Evolutionary conservation across 2,329 filamentous ascomycete species (phyloP), one percentile per base, ranked within the genome.

Genomic region (Apiospora malaysiana): DNA sequence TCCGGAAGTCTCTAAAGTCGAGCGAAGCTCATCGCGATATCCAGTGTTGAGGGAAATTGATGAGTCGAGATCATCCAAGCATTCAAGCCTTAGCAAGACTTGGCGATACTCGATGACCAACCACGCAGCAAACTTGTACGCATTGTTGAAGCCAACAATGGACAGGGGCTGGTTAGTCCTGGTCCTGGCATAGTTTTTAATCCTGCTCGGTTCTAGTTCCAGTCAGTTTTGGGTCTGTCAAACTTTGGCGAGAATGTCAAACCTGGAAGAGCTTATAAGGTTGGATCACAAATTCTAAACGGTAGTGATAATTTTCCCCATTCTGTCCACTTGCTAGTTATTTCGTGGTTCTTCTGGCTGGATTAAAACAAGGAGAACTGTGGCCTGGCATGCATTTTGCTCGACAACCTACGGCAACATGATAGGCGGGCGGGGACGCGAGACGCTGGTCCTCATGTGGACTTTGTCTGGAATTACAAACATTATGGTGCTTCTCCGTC

Each of bases 381-480:
- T 23, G 12, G 47, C 23, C 23, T 0, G 16, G 16, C 23, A 12
- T 43, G 4, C 2, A 43, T 12, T 12, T 12, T 43, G 14, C 14
- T 7, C 14, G 42, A 43, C 42, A 27, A 10, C 23, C 10, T 27
- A 27, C 47, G 47, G 10, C 47, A 51, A 51, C 10, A 51, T 51
- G 47, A 51, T 51, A 27, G 47, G 23, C 14, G 47, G 47, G 47
- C 47, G 47, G 10, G 47, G 23, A 51, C 23, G 47, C 47, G 47
- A 27, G 8, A 51, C 47, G 23, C 12, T 51, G 23, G 23, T 14
- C 12, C 23, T 27, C 10, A 47, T 66, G 9, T 74, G 71, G 75
- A 74, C 74, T 70, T 59, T 71, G 16, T 68, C 71, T 1, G 69
- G 49, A 1, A 40, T 71, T 16, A 65, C 70, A 16, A 43, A 70